These are phyloP conservation scores for Ophiostoma sp. DNA, from an alignment of 2,329 filamentous ascomycete species.

Conservation along the genomic window DNA sequence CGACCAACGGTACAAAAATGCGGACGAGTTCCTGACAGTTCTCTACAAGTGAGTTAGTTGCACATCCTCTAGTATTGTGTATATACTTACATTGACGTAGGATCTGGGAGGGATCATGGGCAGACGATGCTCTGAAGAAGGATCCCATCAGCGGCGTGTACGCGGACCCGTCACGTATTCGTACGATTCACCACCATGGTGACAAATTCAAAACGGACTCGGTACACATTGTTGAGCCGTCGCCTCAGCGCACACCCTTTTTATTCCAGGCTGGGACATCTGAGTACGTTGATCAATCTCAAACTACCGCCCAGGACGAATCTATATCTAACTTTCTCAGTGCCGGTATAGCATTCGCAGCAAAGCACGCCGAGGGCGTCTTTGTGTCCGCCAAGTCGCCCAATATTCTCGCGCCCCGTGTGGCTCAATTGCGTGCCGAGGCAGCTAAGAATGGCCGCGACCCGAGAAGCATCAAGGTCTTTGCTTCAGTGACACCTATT, in stretches of 20 bases:
- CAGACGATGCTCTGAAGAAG: slow-evolving; percentile 11
- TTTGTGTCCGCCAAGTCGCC: slow-evolving; percentile 9
- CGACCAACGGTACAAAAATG: background rate
- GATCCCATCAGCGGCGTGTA: background rate
- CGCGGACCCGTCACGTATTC: background rate
- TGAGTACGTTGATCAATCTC: background rate
- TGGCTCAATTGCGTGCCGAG: slow-evolving; percentile 2
- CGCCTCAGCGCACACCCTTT: background rate
- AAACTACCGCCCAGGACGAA: background rate
- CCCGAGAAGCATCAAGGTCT: background rate
- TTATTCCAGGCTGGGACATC: background rate
- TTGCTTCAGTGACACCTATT: background rate
- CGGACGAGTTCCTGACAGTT: background rate
- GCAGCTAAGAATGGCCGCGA: background rate
- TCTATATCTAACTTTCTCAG: background rate
- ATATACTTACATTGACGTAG: background rate
- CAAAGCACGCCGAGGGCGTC: background rate
- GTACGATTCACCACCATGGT: slow-evolving; percentile 2
- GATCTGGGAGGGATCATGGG: slow-evolving; percentile 3
- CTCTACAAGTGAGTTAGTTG: background rate
- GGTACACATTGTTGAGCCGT: background rate
- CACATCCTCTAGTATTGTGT: too few species aligned
- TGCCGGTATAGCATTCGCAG: background rate
- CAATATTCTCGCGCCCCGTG: background rate
- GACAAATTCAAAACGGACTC: background rate